A percentile compares a stretch with the other conserved stretches of the same genome.
Conservation (phyloP, 768 basidiomycete genomes). For the Ramaria sp. region DNA sequence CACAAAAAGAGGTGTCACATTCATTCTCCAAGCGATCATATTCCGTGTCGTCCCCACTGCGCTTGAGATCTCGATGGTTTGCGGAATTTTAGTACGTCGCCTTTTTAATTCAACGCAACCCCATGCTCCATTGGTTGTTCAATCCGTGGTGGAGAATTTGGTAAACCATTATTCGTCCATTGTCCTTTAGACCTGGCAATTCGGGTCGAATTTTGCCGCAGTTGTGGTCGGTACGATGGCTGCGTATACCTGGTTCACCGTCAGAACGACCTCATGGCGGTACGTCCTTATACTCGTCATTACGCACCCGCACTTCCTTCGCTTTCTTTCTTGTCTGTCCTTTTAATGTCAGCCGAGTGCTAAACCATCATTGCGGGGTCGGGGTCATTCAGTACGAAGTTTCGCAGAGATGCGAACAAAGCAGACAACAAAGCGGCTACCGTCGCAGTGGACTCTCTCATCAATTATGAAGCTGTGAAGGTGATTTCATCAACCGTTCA, state of each 20-base stretch:
- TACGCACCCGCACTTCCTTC: background rate
- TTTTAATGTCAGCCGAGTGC: background rate
- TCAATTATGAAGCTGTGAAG: slow-evolving; percentile 99
- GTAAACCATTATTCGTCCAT: background rate
- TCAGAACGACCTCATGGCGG: slow-evolving; percentile 95
- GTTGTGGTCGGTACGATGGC: slow-evolving; percentile 78
- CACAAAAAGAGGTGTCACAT: slow-evolving; percentile 92
- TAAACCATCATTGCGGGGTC: background rate
- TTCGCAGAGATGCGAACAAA: slow-evolving; percentile 88
- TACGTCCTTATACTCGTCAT: slow-evolving; percentile 21
- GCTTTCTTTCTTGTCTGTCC: background rate
- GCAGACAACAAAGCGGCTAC: slow-evolving; percentile 97
- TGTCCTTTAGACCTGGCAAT: slow-evolving; percentile 74
- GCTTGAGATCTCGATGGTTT: slow-evolving; percentile 91
- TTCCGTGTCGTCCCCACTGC: slow-evolving; percentile 96
- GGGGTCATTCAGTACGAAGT: slow-evolving; percentile 56
- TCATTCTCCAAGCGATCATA: slow-evolving; percentile 83
- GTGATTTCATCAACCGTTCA: slow-evolving; percentile 28
- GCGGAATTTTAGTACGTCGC: slow-evolving; percentile 78
- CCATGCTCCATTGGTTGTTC: background rate
- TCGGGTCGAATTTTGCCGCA: slow-evolving; percentile 94
- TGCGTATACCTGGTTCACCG: slow-evolving; percentile 94
- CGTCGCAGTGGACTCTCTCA: slow-evolving; percentile 86
- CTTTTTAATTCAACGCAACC: background rate
- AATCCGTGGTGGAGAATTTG: background rate